Evolutionary conservation across 2,329 filamentous ascomycete genomes (phyloP).

Genomic region (Chaetomiaceae sp.): DNA sequence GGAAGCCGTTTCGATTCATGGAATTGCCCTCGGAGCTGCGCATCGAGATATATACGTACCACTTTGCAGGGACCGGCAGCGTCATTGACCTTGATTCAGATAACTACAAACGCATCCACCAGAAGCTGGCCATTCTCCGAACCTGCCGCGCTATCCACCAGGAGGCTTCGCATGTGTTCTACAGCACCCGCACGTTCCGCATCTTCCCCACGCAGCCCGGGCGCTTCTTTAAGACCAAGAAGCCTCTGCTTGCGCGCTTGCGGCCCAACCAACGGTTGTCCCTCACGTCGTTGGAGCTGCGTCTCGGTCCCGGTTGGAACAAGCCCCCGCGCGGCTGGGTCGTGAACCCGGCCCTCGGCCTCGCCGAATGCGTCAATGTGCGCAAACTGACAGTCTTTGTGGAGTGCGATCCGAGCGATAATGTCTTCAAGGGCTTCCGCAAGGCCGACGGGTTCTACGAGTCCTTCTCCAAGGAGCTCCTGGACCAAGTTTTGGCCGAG

Average conservation of each 20-base stretch:
- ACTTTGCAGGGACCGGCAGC: conserved; percentile 49
- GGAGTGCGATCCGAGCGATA: conserved; percentile 66
- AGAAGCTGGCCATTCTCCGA: conserved; percentile 55
- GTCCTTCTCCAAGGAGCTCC: conserved; percentile 54
- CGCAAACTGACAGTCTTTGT: conserved; percentile 62
- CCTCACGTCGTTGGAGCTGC: conserved; percentile 62
- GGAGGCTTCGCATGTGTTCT: conserved; percentile 63
- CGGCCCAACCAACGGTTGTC: conserved; percentile 54
- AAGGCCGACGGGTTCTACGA: conserved; percentile 66
- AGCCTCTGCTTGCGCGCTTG: conserved; percentile 63
- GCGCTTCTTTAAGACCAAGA: conserved; percentile 67
- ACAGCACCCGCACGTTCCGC: conserved; percentile 57
- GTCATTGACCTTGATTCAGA: conserved; percentile 63
- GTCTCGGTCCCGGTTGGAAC: conserved; percentile 68
- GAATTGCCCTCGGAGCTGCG: conserved; percentile 65
- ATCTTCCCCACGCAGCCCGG: conserved; percentile 62
- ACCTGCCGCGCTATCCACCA: conserved; percentile 56
- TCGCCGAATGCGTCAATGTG: conserved; percentile 57
- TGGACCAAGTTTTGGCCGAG: conserved; percentile 52
- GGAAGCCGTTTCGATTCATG: conserved; percentile 58
- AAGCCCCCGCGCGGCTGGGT: conserved; percentile 67
- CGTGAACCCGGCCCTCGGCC: conserved; percentile 59
- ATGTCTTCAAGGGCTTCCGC: conserved; percentile 63
- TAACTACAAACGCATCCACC: conserved; percentile 58
- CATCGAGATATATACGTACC: conserved; percentile 60